Evolutionary conservation across 257 asterid genomes (phyloP), one percentile per base, ranked within the genome.

Genomic region (Haberlea rhodopensis): DNA sequence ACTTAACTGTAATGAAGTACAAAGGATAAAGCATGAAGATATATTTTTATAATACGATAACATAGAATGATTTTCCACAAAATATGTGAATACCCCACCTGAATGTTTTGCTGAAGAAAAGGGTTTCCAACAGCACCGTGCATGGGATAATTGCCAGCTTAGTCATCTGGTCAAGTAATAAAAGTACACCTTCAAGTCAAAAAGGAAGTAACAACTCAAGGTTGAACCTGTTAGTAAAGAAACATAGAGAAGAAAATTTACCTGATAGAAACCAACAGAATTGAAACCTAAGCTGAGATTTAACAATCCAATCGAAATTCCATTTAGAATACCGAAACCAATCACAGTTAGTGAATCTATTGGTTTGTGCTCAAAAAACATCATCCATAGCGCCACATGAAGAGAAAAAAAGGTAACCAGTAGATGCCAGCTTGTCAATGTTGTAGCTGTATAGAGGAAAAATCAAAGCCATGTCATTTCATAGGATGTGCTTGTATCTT

Each of bases 101-200:
- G 89, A 91, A 91, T 66, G 55, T 79, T 80, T 91, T 88, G 87
- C 87, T 78, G 15, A 84, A 78, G 85, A 87, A 90, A 79, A 88
- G 78, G 73, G 98, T 90, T 78, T 91, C 95, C 76, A 91, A 70
- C 37, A 91, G 64, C 52, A 91, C 91, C 5, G 95, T 91, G 80
- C 97, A 90, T 37, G 97, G 97, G 75, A 90, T 90, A 69, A 90
- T 90, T 28, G 96, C 97, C 81, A 90, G 78, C 86, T 90, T 90
- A 6, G 95, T 90, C 96, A 87, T 87, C 97, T 85, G 76, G 55
- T 56, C 66, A 62, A 67, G 65, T 25, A 71, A 71, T 21, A 68
- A 57, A 60, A 51, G 53, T 31, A 57, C 43, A 75, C 65, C 27
- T 22, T 37, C 52, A 69, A 48, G 48, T 73, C 52, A 65, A 64